A percentile compares a stretch with the other conserved stretches of the same genome.
phyloP scores from a whole-genome alignment of 768 basidiomycete genomes.

The Vishniacozyma victoriae region DNA sequence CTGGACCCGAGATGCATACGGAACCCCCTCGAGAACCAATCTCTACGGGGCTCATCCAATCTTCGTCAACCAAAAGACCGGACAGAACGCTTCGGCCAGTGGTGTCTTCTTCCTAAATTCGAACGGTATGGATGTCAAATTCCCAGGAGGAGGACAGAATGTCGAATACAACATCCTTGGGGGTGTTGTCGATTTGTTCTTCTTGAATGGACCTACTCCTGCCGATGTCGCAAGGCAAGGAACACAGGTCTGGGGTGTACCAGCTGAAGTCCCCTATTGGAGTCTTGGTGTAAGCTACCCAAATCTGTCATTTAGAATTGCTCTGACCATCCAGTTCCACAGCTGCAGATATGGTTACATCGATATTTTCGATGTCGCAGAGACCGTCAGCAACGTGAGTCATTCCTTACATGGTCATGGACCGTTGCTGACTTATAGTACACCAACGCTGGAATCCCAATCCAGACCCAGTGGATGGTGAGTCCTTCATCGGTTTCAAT shows the following conservation, averaged over 20 bases:
- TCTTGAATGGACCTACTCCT: slow-evolving; percentile 12
- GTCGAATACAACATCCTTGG: slow-evolving; percentile 32
- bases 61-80: slow-evolving; percentile 61
- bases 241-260: slow-evolving; percentile 9
- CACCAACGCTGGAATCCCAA: background rate
- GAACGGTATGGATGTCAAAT: slow-evolving; percentile 72
- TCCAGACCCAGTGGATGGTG: slow-evolving; percentile 8
- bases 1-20: slow-evolving; percentile 64
- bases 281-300: slow-evolving; percentile 7
- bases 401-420: background rate
- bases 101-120: slow-evolving; percentile 66
- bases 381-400: slow-evolving; percentile 9
- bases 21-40: slow-evolving; percentile 28
- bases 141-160: slow-evolving; percentile 50
- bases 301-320: background rate
- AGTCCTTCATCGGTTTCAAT: background rate
- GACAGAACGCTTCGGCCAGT: slow-evolving; percentile 56
- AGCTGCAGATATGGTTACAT: slow-evolving; percentile 18
- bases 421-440: background rate
- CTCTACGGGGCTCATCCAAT: slow-evolving; percentile 62
- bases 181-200: slow-evolving; percentile 24
- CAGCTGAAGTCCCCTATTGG: slow-evolving; percentile 15
- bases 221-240: slow-evolving; percentile 11
- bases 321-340: slow-evolving; percentile 10
- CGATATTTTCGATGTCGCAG: slow-evolving; percentile 4